Conservation (phyloP, 2,329 filamentous ascomycete species). For the Chrysoporthe puriensis region DNA sequence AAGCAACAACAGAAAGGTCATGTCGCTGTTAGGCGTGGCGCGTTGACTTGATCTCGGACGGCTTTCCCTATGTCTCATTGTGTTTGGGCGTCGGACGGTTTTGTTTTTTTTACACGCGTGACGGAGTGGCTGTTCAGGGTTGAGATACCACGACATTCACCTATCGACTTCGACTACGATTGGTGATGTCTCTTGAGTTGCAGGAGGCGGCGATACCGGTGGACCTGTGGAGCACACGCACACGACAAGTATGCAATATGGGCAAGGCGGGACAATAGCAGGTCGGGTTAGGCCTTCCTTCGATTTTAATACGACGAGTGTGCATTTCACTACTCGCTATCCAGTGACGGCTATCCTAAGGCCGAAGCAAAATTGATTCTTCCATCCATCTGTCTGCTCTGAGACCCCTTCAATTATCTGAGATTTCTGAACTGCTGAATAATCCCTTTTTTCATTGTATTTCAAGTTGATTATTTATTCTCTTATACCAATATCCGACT, state of each 20-base stretch:
- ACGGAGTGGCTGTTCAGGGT: slow-evolving; percentile 16
- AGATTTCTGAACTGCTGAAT: too few species aligned
- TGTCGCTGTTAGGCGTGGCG: not conserved
- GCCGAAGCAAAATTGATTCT: not conserved
- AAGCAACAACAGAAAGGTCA: not conserved
- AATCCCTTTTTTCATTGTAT: too few species aligned
- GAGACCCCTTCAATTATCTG: too few species aligned
- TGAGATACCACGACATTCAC: slow-evolving; percentile 28
- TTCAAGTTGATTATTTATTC: too few species aligned
- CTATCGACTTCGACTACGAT: not conserved
- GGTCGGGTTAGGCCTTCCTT: slow-evolving; percentile 2
- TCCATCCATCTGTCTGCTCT: not conserved
- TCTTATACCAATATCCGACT: too few species aligned
- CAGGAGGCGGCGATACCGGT: not conserved
- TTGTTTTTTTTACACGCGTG: not conserved
- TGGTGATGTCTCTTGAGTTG: slow-evolving; percentile 12
- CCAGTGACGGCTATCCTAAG: not conserved
- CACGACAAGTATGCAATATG: not conserved
- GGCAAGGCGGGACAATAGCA: slow-evolving; percentile 1
- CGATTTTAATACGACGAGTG: slow-evolving; percentile 24
- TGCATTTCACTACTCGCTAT: slow-evolving; percentile 4
- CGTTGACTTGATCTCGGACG: not conserved
- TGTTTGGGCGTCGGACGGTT: slow-evolving; percentile 14
- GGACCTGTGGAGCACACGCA: slow-evolving; percentile 11
- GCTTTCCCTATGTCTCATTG: slow-evolving; percentile 15